These are phyloP conservation scores for Bertia moriformis DNA, from an alignment of 2,329 filamentous ascomycete genomes.

Conservation along the genomic window DNA sequence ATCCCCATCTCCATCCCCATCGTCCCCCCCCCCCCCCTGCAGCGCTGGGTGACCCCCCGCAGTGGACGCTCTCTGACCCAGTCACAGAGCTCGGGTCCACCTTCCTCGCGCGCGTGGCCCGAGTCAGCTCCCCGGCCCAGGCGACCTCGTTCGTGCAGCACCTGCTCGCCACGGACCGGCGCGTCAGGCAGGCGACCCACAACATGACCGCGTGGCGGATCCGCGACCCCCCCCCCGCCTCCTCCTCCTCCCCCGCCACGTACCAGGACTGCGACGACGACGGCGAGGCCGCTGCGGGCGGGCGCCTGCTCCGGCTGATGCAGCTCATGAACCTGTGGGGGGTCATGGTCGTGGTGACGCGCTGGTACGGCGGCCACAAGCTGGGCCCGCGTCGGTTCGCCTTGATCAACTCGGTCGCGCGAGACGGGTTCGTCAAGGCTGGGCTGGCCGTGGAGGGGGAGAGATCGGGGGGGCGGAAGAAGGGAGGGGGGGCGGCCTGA, in stretches of 20 bases:
- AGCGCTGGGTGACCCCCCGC: slow-evolving; percentile 12
- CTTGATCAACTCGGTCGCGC: slow-evolving; percentile 72
- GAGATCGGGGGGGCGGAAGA: slow-evolving; percentile 6
- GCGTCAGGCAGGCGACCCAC: slow-evolving; percentile 74
- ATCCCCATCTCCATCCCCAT: too few relatives aligned
- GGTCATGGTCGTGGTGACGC: slow-evolving; percentile 77
- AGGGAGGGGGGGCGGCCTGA: too few relatives aligned
- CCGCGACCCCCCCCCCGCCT: slow-evolving; percentile 33
- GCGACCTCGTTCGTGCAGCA: slow-evolving; percentile 60
- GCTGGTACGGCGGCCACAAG: slow-evolving; percentile 90
- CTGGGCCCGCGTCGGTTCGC: slow-evolving; percentile 81
- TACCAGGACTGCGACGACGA: slow-evolving; percentile 94
- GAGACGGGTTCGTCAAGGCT: slow-evolving; percentile 69
- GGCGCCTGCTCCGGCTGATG: slow-evolving; percentile 73
- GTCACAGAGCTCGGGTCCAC: slow-evolving; percentile 73
- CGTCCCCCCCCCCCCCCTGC: slow-evolving; percentile 6
- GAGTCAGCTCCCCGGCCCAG: slow-evolving; percentile 54
- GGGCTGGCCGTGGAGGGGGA: slow-evolving; percentile 46
- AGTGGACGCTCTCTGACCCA: slow-evolving; percentile 63
- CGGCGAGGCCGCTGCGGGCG: slow-evolving; percentile 83
- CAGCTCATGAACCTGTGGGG: slow-evolving; percentile 92
- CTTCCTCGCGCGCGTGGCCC: slow-evolving; percentile 67
- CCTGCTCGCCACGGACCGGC: slow-evolving; percentile 69
- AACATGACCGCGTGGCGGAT: slow-evolving; percentile 95
- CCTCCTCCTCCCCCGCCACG: slow-evolving; percentile 32